Conservation (phyloP, 1,284 basidiomycete genomes). For the Puccinia sorghi region DNA sequence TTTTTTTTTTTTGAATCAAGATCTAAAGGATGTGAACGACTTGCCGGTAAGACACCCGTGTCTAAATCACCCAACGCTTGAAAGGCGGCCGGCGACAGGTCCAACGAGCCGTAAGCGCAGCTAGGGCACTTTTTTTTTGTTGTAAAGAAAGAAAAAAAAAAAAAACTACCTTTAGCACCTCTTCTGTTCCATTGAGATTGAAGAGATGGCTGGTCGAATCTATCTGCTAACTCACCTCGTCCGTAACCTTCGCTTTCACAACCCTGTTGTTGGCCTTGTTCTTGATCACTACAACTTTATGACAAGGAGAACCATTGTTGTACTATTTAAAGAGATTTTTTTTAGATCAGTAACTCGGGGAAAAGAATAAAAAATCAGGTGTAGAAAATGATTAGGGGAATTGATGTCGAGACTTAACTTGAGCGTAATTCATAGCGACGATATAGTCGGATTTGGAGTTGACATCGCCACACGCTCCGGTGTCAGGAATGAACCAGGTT, state of each 20-base stretch:
- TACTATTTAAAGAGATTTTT: constrained; percentile 22
- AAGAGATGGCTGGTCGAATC: neutral
- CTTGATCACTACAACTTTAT: constrained; percentile 31
- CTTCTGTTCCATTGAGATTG: neutral
- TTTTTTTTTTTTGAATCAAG: neutral
- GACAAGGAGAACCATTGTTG: constrained; percentile 18
- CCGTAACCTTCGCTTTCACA: constrained; percentile 44
- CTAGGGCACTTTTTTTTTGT: constrained; percentile 24
- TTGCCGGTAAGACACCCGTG: constrained; percentile 44
- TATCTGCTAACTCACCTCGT: constrained; percentile 36
- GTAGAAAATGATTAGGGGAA: neutral
- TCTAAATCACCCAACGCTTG: constrained; percentile 35
- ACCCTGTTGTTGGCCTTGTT: constrained; percentile 40
- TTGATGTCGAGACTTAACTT: constrained; percentile 22
- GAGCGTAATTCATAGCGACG: constrained; percentile 44
- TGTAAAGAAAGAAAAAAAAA: too few relatives aligned
- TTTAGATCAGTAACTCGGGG: neutral
- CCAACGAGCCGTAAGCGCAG: constrained; percentile 41
- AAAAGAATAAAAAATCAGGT: neutral
- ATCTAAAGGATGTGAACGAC: neutral
- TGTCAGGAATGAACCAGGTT: constrained; percentile 46
- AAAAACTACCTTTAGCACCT: neutral
- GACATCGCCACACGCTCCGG: constrained; percentile 38
- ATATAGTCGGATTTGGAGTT: constrained; percentile 38
- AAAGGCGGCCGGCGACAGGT: constrained; percentile 42